phyloP scores from a whole-genome alignment of 176 grass and related monocot genomes.

The Raddia guianensis region DNA sequence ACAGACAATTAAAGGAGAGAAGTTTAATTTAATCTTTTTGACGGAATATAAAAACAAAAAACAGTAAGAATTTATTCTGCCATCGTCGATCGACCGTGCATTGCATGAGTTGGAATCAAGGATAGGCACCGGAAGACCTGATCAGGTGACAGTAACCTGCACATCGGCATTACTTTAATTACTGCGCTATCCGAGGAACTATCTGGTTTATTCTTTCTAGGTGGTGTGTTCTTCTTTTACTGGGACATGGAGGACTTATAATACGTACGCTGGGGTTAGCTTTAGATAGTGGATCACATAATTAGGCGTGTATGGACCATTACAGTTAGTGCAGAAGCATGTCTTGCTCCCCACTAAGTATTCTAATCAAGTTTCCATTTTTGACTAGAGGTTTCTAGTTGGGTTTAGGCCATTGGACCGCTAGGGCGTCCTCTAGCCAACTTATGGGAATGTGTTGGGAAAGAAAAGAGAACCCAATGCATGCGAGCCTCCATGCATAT shows the following conservation, averaged over 20 bases:
- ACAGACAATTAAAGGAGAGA: neutral
- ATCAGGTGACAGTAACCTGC: constrained; percentile 46
- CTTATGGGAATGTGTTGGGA: constrained; percentile 10
- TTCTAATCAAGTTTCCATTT: constrained; percentile 35
- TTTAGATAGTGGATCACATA: constrained; percentile 56
- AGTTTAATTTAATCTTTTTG: neutral
- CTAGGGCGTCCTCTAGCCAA: neutral
- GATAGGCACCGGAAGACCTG: constrained; percentile 35
- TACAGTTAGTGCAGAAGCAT: constrained; percentile 33
- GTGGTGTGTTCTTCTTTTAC: neutral
- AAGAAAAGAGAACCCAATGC: constrained; percentile 1
- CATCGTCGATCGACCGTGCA: neutral
- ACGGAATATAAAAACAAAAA: neutral
- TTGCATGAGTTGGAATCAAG: constrained; percentile 32
- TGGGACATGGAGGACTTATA: constrained; percentile 7
- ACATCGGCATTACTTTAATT: constrained; percentile 15
- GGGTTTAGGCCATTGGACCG: neutral
- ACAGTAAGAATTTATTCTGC: neutral
- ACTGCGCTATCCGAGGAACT: constrained; percentile 44
- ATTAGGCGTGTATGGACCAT: constrained; percentile 45
- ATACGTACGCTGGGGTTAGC: constrained; percentile 23
- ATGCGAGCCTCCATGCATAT: neutral
- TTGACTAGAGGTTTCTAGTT: constrained; percentile 42
- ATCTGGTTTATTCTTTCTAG: constrained; percentile 27
- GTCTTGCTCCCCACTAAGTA: constrained; percentile 21